Evolutionary conservation across 495 filamentous ascomycete genomes (phyloP).

Genomic region (Daldinia concentrica): DNA sequence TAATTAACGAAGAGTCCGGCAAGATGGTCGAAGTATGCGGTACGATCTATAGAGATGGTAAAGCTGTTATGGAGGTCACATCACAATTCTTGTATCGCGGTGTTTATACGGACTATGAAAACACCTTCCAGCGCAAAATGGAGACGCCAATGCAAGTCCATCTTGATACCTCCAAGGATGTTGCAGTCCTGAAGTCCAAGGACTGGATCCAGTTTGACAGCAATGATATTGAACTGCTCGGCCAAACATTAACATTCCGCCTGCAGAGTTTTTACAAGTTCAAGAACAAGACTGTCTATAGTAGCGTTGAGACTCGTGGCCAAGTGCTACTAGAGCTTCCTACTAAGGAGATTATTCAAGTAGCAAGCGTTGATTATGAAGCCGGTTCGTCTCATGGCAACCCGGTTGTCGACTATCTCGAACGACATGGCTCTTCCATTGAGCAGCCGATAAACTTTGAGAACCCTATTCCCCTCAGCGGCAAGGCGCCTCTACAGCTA

Average conservation of each 20-base stretch:
- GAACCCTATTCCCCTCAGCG: conserved; percentile 93
- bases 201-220: conserved; percentile 92
- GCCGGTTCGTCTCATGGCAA: conserved; percentile 91
- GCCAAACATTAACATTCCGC: conserved; percentile 95
- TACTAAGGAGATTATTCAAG: conserved; percentile 97
- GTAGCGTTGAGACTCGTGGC: conserved; percentile 89
- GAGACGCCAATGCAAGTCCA: conserved; percentile 96
- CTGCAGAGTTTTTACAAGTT: conserved; percentile 89
- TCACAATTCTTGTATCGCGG: conserved; percentile 98
- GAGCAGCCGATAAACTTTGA: conserved; percentile 98
- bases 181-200: conserved; percentile 93
- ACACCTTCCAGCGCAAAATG: conserved; percentile 97
- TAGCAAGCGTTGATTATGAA: conserved; percentile 93
- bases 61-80: conserved; percentile 97
- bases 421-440: conserved; percentile 89
- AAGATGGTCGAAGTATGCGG: conserved; percentile 99
- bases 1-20: conserved; percentile 96
- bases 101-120: conserved; percentile 90
- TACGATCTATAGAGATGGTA: conserved; percentile 85
- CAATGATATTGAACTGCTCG: conserved; percentile 83
- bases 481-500: conserved; percentile 85
- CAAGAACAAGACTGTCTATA: conserved; percentile 94
- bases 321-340: conserved; percentile 94
- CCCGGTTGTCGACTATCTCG: conserved; percentile 94
- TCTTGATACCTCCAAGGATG: conserved; percentile 83